Evolutionary conservation across 2,329 filamentous ascomycete species (phyloP).

Genomic region (Pseudomassariella vexata): DNA sequence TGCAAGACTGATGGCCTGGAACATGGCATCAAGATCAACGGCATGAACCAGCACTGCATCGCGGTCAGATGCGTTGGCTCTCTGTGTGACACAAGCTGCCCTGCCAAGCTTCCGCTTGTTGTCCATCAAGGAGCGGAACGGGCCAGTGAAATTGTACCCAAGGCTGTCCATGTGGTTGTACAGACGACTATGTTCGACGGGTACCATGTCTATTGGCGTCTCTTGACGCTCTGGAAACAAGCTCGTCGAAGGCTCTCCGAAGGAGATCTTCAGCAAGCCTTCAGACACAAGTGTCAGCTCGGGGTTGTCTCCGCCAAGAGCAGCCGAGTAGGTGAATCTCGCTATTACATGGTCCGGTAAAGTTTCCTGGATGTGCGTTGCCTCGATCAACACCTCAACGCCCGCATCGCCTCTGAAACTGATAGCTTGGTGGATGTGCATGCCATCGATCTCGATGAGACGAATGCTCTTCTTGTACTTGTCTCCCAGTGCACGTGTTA

Average conservation of each 20-base stretch:
- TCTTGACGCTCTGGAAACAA: conserved; percentile 1
- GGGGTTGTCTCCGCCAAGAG: neutral
- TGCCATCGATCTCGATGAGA: conserved; percentile 10
- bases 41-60: conserved; percentile 18
- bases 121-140: conserved; percentile 4
- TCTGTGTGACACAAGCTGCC: neutral
- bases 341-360: conserved; percentile 1
- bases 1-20: conserved; percentile 24
- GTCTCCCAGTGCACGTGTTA: conserved; percentile 4
- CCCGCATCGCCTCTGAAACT: conserved; percentile 6
- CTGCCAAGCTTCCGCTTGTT: conserved; percentile 1
- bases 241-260: neutral
- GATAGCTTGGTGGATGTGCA: conserved; percentile 11
- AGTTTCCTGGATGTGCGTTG: conserved; percentile 2
- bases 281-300: too few species aligned
- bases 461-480: neutral
- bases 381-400: conserved; percentile 8
- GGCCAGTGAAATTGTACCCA: conserved; percentile 9
- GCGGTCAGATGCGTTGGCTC: neutral
- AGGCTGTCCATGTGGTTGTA: conserved; percentile 6
- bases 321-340: conserved; percentile 6
- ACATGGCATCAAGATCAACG: conserved; percentile 20
- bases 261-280: conserved; percentile 1
- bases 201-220: conserved; percentile 3
- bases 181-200: conserved; percentile 7